These are phyloP conservation scores for Suillus luteus DNA, from an alignment of 768 basidiomycete species.

Conservation along the genomic window DNA sequence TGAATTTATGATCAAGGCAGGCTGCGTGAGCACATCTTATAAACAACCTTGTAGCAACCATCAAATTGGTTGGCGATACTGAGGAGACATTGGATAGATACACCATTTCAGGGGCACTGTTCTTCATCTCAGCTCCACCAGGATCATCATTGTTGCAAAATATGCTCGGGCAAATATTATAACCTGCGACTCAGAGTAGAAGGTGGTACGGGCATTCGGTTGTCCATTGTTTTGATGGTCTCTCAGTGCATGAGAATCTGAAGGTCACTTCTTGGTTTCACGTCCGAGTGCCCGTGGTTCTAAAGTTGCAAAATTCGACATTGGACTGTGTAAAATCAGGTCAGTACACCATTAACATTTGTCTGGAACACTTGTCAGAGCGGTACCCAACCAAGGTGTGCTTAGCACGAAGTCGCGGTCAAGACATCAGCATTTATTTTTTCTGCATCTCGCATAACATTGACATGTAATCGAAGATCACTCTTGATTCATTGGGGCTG, in stretches of 20 bases:
- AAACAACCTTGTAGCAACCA: constrained; percentile 24
- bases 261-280: constrained; percentile 17
- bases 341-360: constrained; percentile 23
- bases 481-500: constrained; percentile 22
- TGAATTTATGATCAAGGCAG: constrained; percentile 23
- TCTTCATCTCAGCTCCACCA: constrained; percentile 29
- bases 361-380: constrained; percentile 15
- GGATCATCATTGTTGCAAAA: constrained; percentile 21
- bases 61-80: background rate
- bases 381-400: background rate
- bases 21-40: constrained; percentile 22
- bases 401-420: background rate
- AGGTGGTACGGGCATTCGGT: background rate
- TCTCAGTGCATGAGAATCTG: background rate
- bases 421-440: background rate
- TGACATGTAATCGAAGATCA: constrained; percentile 29
- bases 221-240: background rate
- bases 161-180: constrained; percentile 24
- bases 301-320: constrained; percentile 19
- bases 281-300: constrained; percentile 28
- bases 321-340: constrained; percentile 29
- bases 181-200: constrained; percentile 22
- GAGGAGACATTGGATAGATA: constrained; percentile 24
- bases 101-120: constrained; percentile 29
- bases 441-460: constrained; percentile 24